phyloP scores from a whole-genome alignment of 768 basidiomycete species.

The Lactarius akahatsu region DNA sequence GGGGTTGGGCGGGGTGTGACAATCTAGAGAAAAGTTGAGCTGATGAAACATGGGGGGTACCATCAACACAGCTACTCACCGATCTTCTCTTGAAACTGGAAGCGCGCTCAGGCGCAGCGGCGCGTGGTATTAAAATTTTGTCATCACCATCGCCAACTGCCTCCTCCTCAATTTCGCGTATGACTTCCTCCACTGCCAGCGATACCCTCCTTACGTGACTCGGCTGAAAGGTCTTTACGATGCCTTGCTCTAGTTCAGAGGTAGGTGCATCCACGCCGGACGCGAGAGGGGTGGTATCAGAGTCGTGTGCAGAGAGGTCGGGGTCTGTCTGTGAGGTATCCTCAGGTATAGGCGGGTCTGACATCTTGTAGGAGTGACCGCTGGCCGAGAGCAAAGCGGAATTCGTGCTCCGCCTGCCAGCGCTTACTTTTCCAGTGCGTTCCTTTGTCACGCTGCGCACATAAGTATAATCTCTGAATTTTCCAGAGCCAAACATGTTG shows the following conservation, averaged over 20 bases:
- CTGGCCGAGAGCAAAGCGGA: constrained; percentile 22
- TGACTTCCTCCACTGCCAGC: constrained; percentile 70
- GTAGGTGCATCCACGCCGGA: constrained; percentile 34
- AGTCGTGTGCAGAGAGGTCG: constrained; percentile 19
- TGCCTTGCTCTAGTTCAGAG: constrained; percentile 41
- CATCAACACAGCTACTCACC: constrained; percentile 21
- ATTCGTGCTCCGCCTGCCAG: constrained; percentile 37
- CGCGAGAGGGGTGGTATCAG: constrained; percentile 17
- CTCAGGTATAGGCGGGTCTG: constrained; percentile 23
- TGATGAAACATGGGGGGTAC: constrained; percentile 2
- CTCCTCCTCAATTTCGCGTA: constrained; percentile 75
- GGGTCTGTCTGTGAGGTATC: constrained; percentile 16
- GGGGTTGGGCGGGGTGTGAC: constrained; percentile 10
- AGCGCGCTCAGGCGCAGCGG: constrained; percentile 36
- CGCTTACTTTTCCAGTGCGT: constrained; percentile 39
- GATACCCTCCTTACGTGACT: constrained; percentile 63
- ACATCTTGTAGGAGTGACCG: constrained; percentile 16
- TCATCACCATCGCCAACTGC: constrained; percentile 53
- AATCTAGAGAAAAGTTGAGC: not conserved
- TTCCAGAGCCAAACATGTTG: constrained; percentile 82
- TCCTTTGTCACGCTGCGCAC: constrained; percentile 52
- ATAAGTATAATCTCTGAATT: constrained; percentile 72
- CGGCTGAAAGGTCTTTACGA: constrained; percentile 51
- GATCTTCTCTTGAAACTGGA: constrained; percentile 22
- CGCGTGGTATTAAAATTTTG: constrained; percentile 73